These are phyloP conservation scores for Paramecium caudatum DNA, from an alignment of 73 alveolate genomes.

Conservation along the genomic window DNA sequence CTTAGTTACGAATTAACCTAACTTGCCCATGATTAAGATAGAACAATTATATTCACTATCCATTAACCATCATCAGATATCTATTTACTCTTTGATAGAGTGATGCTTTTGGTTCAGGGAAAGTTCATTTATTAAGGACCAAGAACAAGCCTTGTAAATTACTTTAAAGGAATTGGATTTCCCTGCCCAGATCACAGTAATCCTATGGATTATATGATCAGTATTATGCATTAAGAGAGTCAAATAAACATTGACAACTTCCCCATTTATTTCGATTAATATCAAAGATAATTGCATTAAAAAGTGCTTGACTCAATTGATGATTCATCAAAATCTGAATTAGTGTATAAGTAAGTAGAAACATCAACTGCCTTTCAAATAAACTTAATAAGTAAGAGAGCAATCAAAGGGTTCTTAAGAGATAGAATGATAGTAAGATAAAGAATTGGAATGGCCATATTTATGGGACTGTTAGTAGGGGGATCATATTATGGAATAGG, in stretches of 20 bases:
- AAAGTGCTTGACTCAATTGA: neutral
- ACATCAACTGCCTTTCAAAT: conserved; percentile 22
- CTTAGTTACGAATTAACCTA: conserved; percentile 18
- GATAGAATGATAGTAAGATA: neutral
- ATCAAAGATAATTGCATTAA: conserved; percentile 10
- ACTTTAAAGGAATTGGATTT: conserved; percentile 63
- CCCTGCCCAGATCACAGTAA: conserved; percentile 67
- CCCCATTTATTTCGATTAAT: neutral
- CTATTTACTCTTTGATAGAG: conserved; percentile 62
- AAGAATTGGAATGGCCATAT: conserved; percentile 42
- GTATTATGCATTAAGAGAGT: conserved; percentile 49
- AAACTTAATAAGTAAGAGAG: neutral
- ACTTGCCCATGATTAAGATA: conserved; percentile 60
- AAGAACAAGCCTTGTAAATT: conserved; percentile 69
- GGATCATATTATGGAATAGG: conserved; percentile 27
- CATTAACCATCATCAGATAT: conserved; percentile 77
- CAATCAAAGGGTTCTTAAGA: conserved; percentile 40
- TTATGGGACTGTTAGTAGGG: conserved; percentile 63
- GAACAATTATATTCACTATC: conserved; percentile 72
- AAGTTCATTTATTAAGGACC: conserved; percentile 72
- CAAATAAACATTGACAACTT: neutral
- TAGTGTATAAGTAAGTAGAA: conserved; percentile 49
- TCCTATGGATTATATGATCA: conserved; percentile 71
- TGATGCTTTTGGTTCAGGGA: conserved; percentile 72
- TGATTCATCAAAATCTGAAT: neutral